Percentiles rank a stretch among this genome's conserved stretches.
Conservation (phyloP, 305 asterid genomes). For the Stenogyne calaminthoides region DNA sequence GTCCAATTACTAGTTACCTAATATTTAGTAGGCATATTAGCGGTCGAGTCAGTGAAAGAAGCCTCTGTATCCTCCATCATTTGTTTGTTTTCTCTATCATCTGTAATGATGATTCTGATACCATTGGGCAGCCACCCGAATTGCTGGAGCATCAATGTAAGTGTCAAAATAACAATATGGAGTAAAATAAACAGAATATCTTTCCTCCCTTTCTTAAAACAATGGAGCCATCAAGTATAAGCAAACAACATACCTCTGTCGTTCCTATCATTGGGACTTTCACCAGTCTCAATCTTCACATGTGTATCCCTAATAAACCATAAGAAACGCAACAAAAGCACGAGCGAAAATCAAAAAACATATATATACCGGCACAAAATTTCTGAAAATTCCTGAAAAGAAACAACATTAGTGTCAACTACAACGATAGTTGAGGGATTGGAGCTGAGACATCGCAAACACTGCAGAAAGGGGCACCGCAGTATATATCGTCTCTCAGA, state of each 20-base stretch:
- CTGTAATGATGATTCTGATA: constrained; percentile 94
- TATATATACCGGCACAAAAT: neutral
- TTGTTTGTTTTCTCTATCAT: constrained; percentile 90
- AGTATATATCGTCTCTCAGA: constrained; percentile 84
- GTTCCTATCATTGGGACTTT: constrained; percentile 94
- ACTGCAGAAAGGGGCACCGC: constrained; percentile 86
- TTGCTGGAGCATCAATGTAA: constrained; percentile 61
- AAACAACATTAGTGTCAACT: constrained; percentile 90
- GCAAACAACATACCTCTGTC: constrained; percentile 77
- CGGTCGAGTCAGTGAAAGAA: neutral
- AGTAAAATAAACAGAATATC: constrained; percentile 6
- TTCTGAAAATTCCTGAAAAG: neutral
- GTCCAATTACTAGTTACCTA: neutral
- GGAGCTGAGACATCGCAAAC: constrained; percentile 61
- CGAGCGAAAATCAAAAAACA: constrained; percentile 16
- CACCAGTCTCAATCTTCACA: constrained; percentile 78
- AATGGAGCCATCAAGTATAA: constrained; percentile 4
- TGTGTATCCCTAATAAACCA: constrained; percentile 76
- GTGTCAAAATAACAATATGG: constrained; percentile 26
- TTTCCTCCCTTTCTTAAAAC: neutral
- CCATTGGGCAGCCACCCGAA: constrained; percentile 93
- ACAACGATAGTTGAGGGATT: constrained; percentile 55
- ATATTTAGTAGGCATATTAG: neutral
- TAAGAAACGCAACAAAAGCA: constrained; percentile 10
- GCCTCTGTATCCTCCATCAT: too few species aligned